These are phyloP conservation scores for Solanum phureja DNA, from an alignment of 257 asterid genomes.

Conservation along the genomic window DNA sequence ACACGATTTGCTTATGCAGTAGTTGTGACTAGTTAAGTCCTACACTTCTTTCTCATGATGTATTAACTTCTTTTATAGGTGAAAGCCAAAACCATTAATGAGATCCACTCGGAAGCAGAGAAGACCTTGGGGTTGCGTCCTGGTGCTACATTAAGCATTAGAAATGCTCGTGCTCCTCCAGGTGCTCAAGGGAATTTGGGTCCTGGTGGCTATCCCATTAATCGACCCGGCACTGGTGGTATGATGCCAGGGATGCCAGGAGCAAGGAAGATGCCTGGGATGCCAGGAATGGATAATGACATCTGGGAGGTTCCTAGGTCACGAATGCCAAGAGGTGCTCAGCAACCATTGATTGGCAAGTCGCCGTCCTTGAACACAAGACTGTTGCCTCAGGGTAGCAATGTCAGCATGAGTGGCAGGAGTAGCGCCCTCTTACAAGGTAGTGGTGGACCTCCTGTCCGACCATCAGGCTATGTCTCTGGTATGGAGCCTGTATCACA, in stretches of 20 bases:
- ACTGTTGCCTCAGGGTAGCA: neutral
- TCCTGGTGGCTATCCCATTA: constrained; percentile 62
- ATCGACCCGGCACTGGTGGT: constrained; percentile 20
- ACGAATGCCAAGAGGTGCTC: constrained; percentile 63
- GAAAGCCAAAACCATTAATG: constrained; percentile 82
- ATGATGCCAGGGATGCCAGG: constrained; percentile 99
- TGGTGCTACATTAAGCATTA: constrained; percentile 75
- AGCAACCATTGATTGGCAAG: neutral
- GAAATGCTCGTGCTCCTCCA: constrained; percentile 48
- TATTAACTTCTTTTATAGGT: constrained; percentile 28
- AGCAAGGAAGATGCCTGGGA: constrained; percentile 74
- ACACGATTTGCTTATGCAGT: neutral
- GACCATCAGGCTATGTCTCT: constrained; percentile 1
- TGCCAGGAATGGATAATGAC: constrained; percentile 69
- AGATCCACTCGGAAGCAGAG: constrained; percentile 94
- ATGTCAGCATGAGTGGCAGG: neutral
- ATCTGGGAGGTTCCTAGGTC: constrained; percentile 80
- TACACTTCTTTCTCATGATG: neutral
- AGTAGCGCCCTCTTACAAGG: constrained; percentile 80
- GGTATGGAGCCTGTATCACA: neutral
- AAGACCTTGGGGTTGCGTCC: constrained; percentile 88
- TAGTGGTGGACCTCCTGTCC: constrained; percentile 31
- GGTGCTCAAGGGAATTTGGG: constrained; percentile 43
- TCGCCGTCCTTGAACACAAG: neutral
- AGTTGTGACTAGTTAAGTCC: neutral